These are phyloP conservation scores for Epichloe sibirici DNA, from an alignment of 2,329 filamentous ascomycete species.

Conservation along the genomic window DNA sequence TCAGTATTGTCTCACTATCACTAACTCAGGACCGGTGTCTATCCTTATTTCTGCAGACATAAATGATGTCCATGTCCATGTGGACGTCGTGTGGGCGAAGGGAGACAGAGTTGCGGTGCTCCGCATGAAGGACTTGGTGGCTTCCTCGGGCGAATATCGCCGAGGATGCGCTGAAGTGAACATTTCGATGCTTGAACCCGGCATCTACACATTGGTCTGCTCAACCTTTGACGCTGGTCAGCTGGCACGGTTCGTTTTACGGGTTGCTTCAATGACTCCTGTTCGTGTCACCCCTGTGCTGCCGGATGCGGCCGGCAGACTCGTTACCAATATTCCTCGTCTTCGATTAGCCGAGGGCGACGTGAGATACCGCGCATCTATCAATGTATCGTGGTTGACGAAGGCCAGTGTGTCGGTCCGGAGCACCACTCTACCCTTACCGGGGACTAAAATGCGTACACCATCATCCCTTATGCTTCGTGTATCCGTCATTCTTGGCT, in stretches of 20 bases:
- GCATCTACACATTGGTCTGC: slow-evolving; percentile 76
- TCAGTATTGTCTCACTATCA: slow-evolving; percentile 60
- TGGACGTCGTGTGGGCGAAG: slow-evolving; percentile 70
- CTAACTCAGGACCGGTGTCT: slow-evolving; percentile 47
- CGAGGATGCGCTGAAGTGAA: slow-evolving; percentile 64
- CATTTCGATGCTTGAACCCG: slow-evolving; percentile 46
- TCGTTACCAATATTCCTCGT: slow-evolving; percentile 47
- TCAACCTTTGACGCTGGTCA: slow-evolving; percentile 83
- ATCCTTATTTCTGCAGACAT: slow-evolving; percentile 60
- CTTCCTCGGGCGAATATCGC: slow-evolving; percentile 80
- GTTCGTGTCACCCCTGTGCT: slow-evolving; percentile 49
- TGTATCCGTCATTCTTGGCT: slow-evolving; percentile 60
- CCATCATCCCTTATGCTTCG: slow-evolving; percentile 47
- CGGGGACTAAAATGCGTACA: slow-evolving; percentile 9
- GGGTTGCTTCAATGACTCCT: slow-evolving; percentile 52
- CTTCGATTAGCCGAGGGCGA: slow-evolving; percentile 37
- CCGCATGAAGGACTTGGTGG: slow-evolving; percentile 63
- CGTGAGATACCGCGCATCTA: slow-evolving; percentile 25
- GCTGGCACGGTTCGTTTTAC: slow-evolving; percentile 59
- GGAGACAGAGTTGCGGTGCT: slow-evolving; percentile 61
- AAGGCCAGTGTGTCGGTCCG: slow-evolving; percentile 30
- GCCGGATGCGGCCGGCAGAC: slow-evolving; percentile 61
- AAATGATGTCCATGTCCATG: slow-evolving; percentile 62
- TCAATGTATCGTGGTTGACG: slow-evolving; percentile 40
- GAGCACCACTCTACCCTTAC: slow-evolving; percentile 17